Base-by-base conservation (phyloP, 2,329 filamentous ascomycete species). In the Hypoxylon sp. region DNA sequence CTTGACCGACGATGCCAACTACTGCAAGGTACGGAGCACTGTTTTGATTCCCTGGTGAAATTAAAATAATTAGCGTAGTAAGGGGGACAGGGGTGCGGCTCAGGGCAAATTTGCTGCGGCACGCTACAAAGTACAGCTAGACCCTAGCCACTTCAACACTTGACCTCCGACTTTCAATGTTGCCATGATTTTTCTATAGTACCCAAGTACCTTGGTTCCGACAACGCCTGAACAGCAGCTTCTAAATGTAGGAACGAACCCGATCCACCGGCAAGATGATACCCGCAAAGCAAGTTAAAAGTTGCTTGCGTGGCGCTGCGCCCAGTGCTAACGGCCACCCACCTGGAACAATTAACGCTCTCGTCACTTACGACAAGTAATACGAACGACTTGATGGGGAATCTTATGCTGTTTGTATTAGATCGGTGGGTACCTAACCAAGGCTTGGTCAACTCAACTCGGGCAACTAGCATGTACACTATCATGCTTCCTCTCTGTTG, bases 11-110 rank as follows among this genome's bases (percentile, higher is more conserved):
- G 20, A 46, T 42, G 51, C 56, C 64, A 64, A 61, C 56, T 59
- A 69, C 62, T 73, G 71, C 69, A 73, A 72, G 71, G 71, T 73
- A 73, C 71, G 61, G 62, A 58, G 68, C 64, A 72, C 67, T 70
- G 51, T 63, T 73, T 72, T 67, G 61, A 69, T 69, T 66, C 56
- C 53, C 50, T 56, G 42, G 17, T 71, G 62, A 71, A 71, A 71
- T 71, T 71, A 66, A 56, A 51, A 46, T 54, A 56, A 48, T 68
- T 68, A 65, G 61, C 68, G 57, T 65, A 67, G 64, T 65, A 64
- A 67, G 53, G 60, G 61, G 30, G 17, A 25, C 56, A 51, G 62
- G 63, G 57, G 40, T 54, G 42, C 31, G 56, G 56, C 51, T 56
- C 33, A 58, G 22, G 37, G 49, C 40, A 56, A 60, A 50, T 50